Evolutionary conservation across 192 early-diverging fungal species (phyloP), one percentile per base, ranked within the genome.

Genomic region (Rhizophagus sp.): DNA sequence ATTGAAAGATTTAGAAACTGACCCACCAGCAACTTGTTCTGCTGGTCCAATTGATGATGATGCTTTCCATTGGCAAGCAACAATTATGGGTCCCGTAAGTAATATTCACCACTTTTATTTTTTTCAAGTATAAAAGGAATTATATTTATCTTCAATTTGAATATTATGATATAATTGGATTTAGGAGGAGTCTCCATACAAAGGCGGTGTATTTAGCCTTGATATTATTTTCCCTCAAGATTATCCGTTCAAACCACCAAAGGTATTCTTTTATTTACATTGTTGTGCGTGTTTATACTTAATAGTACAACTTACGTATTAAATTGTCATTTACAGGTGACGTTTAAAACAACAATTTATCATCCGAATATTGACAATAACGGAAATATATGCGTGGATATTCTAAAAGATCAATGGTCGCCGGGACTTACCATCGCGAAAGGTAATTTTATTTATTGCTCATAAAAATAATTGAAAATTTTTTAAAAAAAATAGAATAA

Each of bases 301-400:
- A 36, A 36, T 36, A 5, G 19, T 36, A 36, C 3, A 36, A 36
- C 36, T 36, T 36, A 36, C 36, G 36, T 30, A 30, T 30, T 30
- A 30, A 30, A 30, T 30, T 30, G 0, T 30, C 30, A 30, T 30
- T 30, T 30, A 30, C 30, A 95, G 91, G 90, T 99, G 66, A 94
- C 89, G 87, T 99, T 98, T 86, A 97, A 93, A 78, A 99, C 97
- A 69, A 89, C 92, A 81, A 97, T 99, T 82, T 99, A 99, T 83
- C 97, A 99, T 87, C 97, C 97, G 70, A 99, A 99, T 90, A 98
- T 99, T 87, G 97, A 99, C 89, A 93, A 90, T 86, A 97, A 97
- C 84, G 97, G 97, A 71, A 93, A 91, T 85, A 99, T 99, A 84
- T 99, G 97, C 82, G 87, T 99, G 86, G 97, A 99, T 85, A 99